phyloP scores from a whole-genome alignment of 2,329 filamentous ascomycete species.

The Colletotrichum gloeosporioides region DNA sequence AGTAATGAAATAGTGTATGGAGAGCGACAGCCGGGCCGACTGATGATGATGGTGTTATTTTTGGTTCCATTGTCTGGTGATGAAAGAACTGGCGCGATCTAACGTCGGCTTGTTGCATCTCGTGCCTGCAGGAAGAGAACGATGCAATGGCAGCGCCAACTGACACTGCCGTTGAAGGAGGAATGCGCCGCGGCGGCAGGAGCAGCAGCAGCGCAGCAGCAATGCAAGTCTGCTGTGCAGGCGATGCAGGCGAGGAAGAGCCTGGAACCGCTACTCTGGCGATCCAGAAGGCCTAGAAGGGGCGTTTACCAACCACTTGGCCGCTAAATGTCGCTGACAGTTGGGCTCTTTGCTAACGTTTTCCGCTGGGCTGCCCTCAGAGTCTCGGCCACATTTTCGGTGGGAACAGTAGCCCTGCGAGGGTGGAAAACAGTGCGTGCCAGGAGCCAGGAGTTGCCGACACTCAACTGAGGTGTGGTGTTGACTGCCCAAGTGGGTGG shows the following conservation, averaged over 20 bases:
- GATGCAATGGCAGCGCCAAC: not conserved
- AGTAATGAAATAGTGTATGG: not conserved
- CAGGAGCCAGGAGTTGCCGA: not conserved
- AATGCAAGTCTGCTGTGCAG: not conserved
- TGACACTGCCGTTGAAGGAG: not conserved
- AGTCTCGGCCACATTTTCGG: constrained; percentile 9
- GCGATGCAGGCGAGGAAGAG: not conserved
- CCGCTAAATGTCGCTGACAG: constrained; percentile 11
- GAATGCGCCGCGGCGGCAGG: not conserved
- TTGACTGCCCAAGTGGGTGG: not conserved
- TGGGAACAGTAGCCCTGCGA: not conserved
- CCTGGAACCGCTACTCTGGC: not conserved
- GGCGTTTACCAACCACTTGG: not conserved
- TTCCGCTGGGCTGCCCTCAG: not conserved
- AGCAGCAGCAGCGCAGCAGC: not conserved
- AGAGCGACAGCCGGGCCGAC: not conserved
- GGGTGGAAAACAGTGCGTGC: not conserved
- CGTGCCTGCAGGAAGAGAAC: not conserved
- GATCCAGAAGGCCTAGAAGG: constrained; percentile 1
- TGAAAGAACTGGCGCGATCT: not conserved
- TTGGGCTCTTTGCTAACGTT: not conserved
- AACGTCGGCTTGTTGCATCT: not conserved
- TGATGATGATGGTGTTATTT: not conserved
- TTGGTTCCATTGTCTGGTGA: not conserved
- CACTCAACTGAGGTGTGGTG: not conserved